Evolutionary conservation across 108 stramenopile genomes (phyloP).

Genomic region (Pseudonitzschia multiseries): DNA sequence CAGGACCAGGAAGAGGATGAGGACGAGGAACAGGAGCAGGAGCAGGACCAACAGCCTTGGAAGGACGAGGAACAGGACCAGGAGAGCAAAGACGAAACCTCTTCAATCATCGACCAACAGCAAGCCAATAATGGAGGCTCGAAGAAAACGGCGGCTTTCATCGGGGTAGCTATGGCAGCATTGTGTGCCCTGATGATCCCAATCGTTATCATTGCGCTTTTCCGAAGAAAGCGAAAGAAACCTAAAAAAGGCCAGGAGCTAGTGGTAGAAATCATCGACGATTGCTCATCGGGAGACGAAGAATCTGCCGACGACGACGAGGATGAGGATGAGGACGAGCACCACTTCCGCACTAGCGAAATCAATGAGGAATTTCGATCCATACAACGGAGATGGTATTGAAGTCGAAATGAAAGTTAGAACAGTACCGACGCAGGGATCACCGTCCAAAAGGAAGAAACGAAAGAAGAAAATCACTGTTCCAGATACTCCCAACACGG

Average conservation of each 20-base stretch:
- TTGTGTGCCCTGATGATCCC: constrained; percentile 17
- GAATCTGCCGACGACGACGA: too few relatives aligned
- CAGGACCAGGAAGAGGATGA: background rate
- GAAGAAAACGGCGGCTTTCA: background rate
- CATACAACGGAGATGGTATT: constrained; percentile 7
- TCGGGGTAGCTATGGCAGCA: constrained; percentile 25
- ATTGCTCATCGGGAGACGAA: constrained; percentile 6
- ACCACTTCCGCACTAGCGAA: background rate
- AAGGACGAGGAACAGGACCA: background rate
- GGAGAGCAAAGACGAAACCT: background rate
- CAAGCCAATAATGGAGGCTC: background rate
- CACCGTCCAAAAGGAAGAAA: constrained; percentile 16
- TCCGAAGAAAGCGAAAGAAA: background rate
- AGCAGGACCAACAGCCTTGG: background rate
- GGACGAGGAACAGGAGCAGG: background rate
- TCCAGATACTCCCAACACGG: constrained; percentile 23
- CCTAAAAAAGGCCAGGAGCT: background rate
- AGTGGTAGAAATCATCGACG: background rate
- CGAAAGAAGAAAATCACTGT: background rate
- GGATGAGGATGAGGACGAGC: too few relatives aligned
- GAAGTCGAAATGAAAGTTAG: constrained; percentile 18
- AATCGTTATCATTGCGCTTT: constrained; percentile 17
- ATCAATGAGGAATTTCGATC: background rate
- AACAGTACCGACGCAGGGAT: background rate
- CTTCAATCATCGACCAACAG: constrained; percentile 1